These are phyloP conservation scores for Leccinum fibrillosum DNA, from an alignment of 768 basidiomycete genomes.

Conservation along the genomic window DNA sequence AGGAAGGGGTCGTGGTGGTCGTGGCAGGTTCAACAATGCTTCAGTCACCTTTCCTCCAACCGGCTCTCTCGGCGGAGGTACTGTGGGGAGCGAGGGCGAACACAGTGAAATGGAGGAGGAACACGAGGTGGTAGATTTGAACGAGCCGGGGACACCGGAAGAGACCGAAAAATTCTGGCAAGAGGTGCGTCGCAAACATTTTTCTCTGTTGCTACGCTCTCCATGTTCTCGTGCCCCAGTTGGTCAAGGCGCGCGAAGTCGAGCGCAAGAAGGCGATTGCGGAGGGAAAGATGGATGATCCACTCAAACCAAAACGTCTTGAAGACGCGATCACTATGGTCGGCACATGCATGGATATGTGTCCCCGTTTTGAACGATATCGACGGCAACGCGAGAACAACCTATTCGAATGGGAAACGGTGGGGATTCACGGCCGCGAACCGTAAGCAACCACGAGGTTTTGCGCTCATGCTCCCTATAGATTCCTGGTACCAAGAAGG, in stretches of 20 bases:
- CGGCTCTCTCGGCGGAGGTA: conserved; percentile 27
- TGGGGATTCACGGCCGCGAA: conserved; percentile 35
- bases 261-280: conserved; percentile 74
- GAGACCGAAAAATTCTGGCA: conserved; percentile 69
- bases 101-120: conserved; percentile 35
- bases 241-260: conserved; percentile 69
- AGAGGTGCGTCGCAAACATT: conserved; percentile 48
- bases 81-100: conserved; percentile 33
- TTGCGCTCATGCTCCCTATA: conserved; percentile 40
- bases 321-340: conserved; percentile 92
- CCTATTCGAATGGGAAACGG: conserved; percentile 81
- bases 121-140: conserved; percentile 38
- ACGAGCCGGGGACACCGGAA: conserved; percentile 54
- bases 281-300: conserved; percentile 87
- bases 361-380: conserved; percentile 90
- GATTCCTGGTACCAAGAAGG: conserved; percentile 80
- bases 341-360: conserved; percentile 93
- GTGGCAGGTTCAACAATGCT: conserved; percentile 41
- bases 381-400: conserved; percentile 87
- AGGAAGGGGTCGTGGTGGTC: conserved; percentile 37
- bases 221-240: conserved; percentile 36
- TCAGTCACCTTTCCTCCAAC: conserved; percentile 35
- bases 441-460: conserved; percentile 5
- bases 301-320: conserved; percentile 69
- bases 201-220: conserved; percentile 13